These are phyloP conservation scores for Annulohypoxylon stygium DNA, from an alignment of 495 filamentous ascomycete species.

Conservation along the genomic window DNA sequence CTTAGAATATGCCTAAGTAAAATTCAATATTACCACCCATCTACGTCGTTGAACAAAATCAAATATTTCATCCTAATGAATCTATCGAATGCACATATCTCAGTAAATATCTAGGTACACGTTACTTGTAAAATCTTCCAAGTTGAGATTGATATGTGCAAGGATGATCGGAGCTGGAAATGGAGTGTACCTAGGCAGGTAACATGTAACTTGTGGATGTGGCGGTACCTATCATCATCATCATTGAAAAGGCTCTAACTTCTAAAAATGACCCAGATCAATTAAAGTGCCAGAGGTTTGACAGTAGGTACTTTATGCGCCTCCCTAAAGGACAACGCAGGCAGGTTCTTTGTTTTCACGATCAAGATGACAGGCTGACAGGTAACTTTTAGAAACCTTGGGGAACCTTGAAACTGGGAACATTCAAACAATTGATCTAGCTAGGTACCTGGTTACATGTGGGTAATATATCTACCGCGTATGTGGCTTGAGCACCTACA, in stretches of 20 bases:
- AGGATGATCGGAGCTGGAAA: not conserved
- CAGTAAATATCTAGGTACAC: not conserved
- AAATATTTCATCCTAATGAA: not conserved
- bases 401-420: not conserved
- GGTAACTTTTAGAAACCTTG: too few relatives aligned
- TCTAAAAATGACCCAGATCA: constrained; percentile 7
- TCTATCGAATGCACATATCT: not conserved
- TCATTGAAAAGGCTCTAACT: constrained; percentile 8
- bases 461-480: not conserved
- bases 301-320: not conserved
- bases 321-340: not conserved
- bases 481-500: constrained; percentile 8
- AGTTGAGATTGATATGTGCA: not conserved
- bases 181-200: not conserved
- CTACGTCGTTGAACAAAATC: constrained; percentile 9
- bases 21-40: constrained; percentile 35
- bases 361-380: too few relatives aligned
- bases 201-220: constrained; percentile 17
- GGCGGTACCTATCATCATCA: constrained; percentile 26
- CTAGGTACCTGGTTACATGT: constrained; percentile 17
- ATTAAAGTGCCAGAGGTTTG: constrained; percentile 2
- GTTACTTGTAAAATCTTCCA: not conserved
- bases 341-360: not conserved
- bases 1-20: not conserved
- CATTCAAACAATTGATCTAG: not conserved